These are phyloP conservation scores for Chionographis japonica DNA, from an alignment of 106 monocot genomes.

Conservation along the genomic window DNA sequence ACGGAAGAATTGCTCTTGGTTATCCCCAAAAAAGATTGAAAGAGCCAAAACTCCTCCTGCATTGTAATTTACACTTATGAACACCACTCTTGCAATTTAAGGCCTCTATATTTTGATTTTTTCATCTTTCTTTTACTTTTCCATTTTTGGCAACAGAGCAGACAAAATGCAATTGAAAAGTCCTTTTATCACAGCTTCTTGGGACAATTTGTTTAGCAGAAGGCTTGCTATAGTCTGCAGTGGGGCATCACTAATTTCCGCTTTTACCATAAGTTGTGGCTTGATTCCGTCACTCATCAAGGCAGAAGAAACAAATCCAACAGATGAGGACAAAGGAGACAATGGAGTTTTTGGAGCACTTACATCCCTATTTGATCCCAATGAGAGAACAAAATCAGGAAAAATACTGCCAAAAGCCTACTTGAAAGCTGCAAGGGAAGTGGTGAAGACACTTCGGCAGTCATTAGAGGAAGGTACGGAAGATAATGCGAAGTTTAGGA, in stretches of 20 bases:
- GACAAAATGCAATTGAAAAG: constrained; percentile 22
- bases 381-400: constrained; percentile 89
- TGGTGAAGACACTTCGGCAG: constrained; percentile 78
- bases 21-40: constrained; percentile 14
- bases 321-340: constrained; percentile 23
- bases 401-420: constrained; percentile 86
- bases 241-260: constrained; percentile 25
- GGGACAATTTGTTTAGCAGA: constrained; percentile 19
- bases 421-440: constrained; percentile 78
- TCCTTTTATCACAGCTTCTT: constrained; percentile 8
- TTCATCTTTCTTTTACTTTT: background rate
- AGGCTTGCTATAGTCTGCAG: constrained; percentile 29
- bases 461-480: constrained; percentile 71
- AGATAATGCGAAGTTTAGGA: constrained; percentile 76
- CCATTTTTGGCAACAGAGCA: constrained; percentile 43
- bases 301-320: constrained; percentile 51
- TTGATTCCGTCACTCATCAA: constrained; percentile 19
- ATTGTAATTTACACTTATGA: constrained; percentile 15
- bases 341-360: constrained; percentile 47
- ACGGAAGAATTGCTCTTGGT: constrained; percentile 17
- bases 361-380: constrained; percentile 72
- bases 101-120: background rate
- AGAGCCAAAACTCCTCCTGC: constrained; percentile 1
- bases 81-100: too few relatives aligned
- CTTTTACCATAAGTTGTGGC: background rate